phyloP scores from a whole-genome alignment of 2,329 filamentous ascomycete species.

The Lachnellula willkommii region DNA sequence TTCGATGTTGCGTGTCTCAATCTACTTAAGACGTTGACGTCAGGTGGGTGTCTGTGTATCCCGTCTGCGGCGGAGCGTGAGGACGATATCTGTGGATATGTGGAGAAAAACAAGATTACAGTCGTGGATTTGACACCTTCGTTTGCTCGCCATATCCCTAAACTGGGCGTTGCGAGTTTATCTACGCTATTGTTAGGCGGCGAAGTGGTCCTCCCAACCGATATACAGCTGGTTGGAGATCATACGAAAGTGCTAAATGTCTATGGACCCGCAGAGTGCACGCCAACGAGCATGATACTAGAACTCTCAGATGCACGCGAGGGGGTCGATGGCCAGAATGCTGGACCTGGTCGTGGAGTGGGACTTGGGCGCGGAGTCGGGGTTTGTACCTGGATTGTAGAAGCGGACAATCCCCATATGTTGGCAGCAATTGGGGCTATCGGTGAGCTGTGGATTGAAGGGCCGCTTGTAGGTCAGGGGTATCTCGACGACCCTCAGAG shows the following conservation, averaged over 20 bases:
- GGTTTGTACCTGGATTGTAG: constrained; percentile 34
- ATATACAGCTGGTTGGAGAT: constrained; percentile 34
- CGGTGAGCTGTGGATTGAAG: constrained; percentile 29
- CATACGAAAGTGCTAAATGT: constrained; percentile 35
- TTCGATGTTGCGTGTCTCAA: constrained; percentile 3
- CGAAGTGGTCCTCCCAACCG: constrained; percentile 32
- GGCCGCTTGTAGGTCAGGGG: constrained; percentile 51
- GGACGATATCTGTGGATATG: constrained; percentile 31
- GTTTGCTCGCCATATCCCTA: constrained; percentile 19
- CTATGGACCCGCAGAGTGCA: constrained; percentile 34
- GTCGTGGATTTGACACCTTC: constrained; percentile 24
- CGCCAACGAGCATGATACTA: neutral
- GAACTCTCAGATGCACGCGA: no score
- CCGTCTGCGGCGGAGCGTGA: constrained; percentile 33
- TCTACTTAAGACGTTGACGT: constrained; percentile 12
- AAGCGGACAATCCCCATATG: constrained; percentile 8
- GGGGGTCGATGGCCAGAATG: no score
- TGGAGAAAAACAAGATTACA: constrained; percentile 18
- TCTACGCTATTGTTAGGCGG: constrained; percentile 22
- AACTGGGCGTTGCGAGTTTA: constrained; percentile 18
- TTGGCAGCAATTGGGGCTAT: constrained; percentile 16
- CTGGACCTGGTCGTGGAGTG: neutral
- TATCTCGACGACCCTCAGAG: constrained; percentile 51
- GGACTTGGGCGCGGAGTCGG: constrained; percentile 5
- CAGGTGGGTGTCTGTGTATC: constrained; percentile 36